These are phyloP conservation scores for Saussurea involucrata DNA, from an alignment of 129 eudicot genomes.

Conservation along the genomic window DNA sequence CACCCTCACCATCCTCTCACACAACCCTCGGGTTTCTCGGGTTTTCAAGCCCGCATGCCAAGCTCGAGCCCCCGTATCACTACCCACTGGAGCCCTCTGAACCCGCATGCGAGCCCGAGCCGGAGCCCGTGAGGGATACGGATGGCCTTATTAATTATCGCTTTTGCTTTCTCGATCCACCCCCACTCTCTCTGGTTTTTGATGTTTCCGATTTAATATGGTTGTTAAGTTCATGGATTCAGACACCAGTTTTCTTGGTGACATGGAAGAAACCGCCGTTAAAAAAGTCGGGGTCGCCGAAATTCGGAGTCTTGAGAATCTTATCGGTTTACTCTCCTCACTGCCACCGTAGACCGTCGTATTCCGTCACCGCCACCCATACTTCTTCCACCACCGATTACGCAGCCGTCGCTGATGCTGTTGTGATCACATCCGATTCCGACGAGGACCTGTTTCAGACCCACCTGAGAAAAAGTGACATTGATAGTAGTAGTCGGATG, in stretches of 20 bases:
- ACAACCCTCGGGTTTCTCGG: no score
- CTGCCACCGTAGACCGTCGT: slow-evolving; percentile 20
- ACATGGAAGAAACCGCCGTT: slow-evolving; percentile 68
- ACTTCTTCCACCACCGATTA: no score
- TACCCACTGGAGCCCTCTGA: no score
- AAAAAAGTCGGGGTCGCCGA: slow-evolving; percentile 85
- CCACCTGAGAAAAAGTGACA: slow-evolving; percentile 5
- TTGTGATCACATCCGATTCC: slow-evolving; percentile 96
- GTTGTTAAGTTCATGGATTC: slow-evolving; percentile 70
- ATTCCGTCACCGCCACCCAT: neutral
- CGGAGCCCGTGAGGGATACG: no score
- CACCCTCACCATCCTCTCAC: no score
- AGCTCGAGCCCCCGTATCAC: no score
- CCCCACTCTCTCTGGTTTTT: neutral
- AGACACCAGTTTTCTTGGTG: slow-evolving; percentile 15
- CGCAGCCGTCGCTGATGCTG: slow-evolving; percentile 66
- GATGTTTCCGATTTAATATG: slow-evolving; percentile 26
- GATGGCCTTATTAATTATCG: neutral
- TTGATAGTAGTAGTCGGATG: no score
- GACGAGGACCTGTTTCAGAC: slow-evolving; percentile 61
- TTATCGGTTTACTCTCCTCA: slow-evolving; percentile 64
- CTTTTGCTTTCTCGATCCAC: neutral
- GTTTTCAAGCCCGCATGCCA: no score
- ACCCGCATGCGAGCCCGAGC: no score
- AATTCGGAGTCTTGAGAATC: slow-evolving; percentile 71